phyloP scores from a whole-genome alignment of 805 yeast genomes.

The Lipomyces spencermartinsiae region DNA sequence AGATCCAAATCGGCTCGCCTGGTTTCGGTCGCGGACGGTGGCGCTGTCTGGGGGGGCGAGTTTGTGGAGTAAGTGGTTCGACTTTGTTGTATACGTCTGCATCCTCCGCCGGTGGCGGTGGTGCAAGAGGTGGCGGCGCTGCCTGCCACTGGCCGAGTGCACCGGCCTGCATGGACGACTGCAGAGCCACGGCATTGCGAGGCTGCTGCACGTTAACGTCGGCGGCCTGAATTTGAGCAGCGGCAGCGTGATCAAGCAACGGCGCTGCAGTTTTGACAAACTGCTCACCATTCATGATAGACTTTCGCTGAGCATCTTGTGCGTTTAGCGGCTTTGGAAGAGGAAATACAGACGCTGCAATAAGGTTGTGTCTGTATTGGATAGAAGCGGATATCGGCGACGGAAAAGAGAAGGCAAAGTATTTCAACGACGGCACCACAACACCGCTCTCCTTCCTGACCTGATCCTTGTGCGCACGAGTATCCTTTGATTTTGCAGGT shows the following conservation, averaged over 20 bases:
- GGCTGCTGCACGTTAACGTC: background rate
- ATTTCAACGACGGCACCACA: conserved; percentile 16
- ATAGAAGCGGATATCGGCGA: conserved; percentile 28
- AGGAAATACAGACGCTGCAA: conserved; percentile 4
- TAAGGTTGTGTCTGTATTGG: conserved; percentile 16
- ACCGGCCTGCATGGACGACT: background rate
- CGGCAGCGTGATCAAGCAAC: background rate
- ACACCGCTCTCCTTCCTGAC: conserved; percentile 9
- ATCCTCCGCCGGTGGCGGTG: background rate
- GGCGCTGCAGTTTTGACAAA: background rate
- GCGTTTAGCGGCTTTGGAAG: background rate
- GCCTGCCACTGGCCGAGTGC: background rate
- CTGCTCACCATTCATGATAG: background rate
- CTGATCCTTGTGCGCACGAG: conserved; percentile 8
- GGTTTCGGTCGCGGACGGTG: conserved; percentile 35
- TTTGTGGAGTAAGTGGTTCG: background rate
- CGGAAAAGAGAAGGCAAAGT: conserved; percentile 21
- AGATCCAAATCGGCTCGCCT: conserved; percentile 38
- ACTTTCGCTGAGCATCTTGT: background rate
- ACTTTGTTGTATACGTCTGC: background rate
- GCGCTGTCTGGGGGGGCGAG: conserved; percentile 12
- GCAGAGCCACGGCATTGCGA: background rate
- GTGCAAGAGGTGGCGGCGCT: background rate
- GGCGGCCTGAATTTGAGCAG: background rate
- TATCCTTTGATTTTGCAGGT: background rate